Base-by-base conservation (phyloP, 2,329 filamentous ascomycete species). In the Cladophialophora carrionii region DNA sequence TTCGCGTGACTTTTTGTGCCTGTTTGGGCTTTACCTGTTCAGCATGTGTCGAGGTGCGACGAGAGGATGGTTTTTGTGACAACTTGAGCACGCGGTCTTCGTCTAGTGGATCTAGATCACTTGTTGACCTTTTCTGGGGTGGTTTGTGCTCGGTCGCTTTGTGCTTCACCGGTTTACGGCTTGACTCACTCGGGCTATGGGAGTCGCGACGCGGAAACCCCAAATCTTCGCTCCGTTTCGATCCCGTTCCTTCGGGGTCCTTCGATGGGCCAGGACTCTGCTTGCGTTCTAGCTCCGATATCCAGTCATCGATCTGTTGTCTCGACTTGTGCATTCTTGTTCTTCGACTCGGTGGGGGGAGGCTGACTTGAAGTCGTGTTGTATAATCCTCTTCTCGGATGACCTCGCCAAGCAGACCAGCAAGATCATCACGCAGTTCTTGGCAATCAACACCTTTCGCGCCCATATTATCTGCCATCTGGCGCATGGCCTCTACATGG, bases 391-490 rank as follows among this genome's bases (percentile, higher is more conserved):
- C 64, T 65, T 72, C 68, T 52, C 65, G 64, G 52, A 71, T 69
- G 22, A 75, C 73, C 46, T 79, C 76, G 1, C 77, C 79, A 59
- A 79, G 76, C 48, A 79, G 70, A 72, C 77, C 77, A 37, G 79
- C 77, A 17, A 79, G 71, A 48, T 80, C 78, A 57, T 80, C 78
- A 3, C 88, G 78, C n/a, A 92, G 79, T 34, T 88, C 84, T 24
- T 81, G 78, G 26, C 85, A 85, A 1, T 83, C 83, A 31, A 88
- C 80, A 2, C 88, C 81, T 53, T 87, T 85, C 54, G 90, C 92
- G 32, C 90, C 91, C 66, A 93, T 90, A 58, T 91, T 85, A 49
- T 91, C 86, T 1, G 86, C 82, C 75, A 96, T 88, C 61, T 87
- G 86, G 59, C 84, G 83, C 70, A 96, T 81, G 0, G 93, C 90